Evolutionary conservation across 768 basidiomycete genomes (phyloP), one percentile per base, ranked within the genome.

Genomic region (Brasilioporus rufonigricans): DNA sequence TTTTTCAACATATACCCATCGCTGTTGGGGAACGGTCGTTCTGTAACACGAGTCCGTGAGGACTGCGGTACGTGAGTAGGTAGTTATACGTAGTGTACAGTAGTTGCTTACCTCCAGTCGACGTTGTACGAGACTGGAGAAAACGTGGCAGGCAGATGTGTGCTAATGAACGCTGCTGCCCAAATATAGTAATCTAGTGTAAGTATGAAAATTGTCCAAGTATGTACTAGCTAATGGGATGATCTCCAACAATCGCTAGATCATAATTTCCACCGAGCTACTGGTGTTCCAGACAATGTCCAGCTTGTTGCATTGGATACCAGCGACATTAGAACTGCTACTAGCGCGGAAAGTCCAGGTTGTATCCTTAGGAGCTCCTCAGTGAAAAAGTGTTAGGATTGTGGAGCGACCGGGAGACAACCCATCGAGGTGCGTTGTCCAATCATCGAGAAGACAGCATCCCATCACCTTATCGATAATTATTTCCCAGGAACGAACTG

Each of bases 1-100:
- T 65, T 72, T 1, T 76, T 76, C 61, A 75, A 72, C 44, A 66
- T 74, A 4, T 70, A 66, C 33, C 51, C 71, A 4, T 65, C 72
- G n/a, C n/a, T n/a, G n/a, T n/a, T n/a, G n/a, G n/a, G n/a, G n/a
- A n/a, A n/a, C n/a, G n/a, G n/a, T n/a, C n/a, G n/a, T n/a, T n/a
- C n/a, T n/a, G n/a, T n/a, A n/a, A n/a, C n/a, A n/a, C n/a, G n/a
- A n/a, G n/a, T n/a, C n/a, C n/a, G n/a, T n/a, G n/a, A n/a, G n/a
- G n/a, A n/a, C n/a, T n/a, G n/a, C n/a, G n/a, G n/a, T n/a, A n/a
- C n/a, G n/a, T n/a, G n/a, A n/a, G n/a, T n/a, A n/a, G n/a, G n/a
- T n/a, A n/a, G n/a, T n/a, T n/a, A n/a, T n/a, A n/a, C n/a, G n/a
- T n/a, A n/a, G n/a, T n/a, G n/a, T n/a, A n/a, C n/a, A n/a, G n/a